Evolutionary conservation across 1,139 yeast species (phyloP), one percentile per base, ranked within the genome.

Genomic region (Saccharomyces pastorianus): DNA sequence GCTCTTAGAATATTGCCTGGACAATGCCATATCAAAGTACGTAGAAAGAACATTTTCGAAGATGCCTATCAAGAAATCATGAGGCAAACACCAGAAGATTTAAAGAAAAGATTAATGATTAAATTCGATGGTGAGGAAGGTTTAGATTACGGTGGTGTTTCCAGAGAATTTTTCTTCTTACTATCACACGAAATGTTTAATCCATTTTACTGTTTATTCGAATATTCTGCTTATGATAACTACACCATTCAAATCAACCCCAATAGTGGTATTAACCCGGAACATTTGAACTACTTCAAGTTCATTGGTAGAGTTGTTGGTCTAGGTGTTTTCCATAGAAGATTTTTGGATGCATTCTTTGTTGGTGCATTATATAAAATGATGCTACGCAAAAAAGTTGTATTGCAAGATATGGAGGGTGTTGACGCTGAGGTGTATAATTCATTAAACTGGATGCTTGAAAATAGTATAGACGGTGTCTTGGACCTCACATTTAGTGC

Each of bases 61-160:
- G 99, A 95, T 72, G 88, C 97, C 46, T 95, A 90, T 72, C 97
- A 95, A 73, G 99, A 93, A 71, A 85, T 95, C 54, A 93, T 93
- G 99, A 85, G 99, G 71, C 99, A 95, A 76, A 84, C 97, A 1
- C 98, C 99, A 14, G 96, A 90, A 72, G 99, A 93, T 69, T 81
- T 93, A 74, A 95, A 93, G 80, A 95, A 93, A 78, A 82, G 99
- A 69, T 76, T 93, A 59, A 93, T 93, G 99, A 95, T 93, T 71
- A 91, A 93, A 71, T 93, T 95, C 66, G 99, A 93, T 64, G 99
- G 99, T 58, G 99, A 93, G 76, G 99, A 93, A 77, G 99, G 99
- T 72, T 80, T 95, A 64, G 99, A 93, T 77, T 93, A 93, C 70
- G 99, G 99, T 79, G 99, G 99, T 70, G 98, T 93, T 61, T 89